These are phyloP conservation scores for Colletotrichum endophyticum DNA, from an alignment of 2,329 filamentous ascomycete genomes.

Conservation along the genomic window DNA sequence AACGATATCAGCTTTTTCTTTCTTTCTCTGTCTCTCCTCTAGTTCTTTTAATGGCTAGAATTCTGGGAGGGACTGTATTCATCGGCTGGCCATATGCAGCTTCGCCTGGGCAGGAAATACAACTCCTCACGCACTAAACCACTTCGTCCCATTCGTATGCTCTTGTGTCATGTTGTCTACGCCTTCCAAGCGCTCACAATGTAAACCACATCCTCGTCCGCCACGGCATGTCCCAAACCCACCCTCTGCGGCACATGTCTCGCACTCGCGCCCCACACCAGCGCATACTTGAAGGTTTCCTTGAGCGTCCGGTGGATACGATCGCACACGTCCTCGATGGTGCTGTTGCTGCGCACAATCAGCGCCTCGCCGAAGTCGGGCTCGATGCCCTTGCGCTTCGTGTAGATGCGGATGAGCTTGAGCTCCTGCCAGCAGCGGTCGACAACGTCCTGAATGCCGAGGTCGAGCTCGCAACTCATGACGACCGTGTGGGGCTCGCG, in stretches of 20 bases:
- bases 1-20: slow-evolving; percentile 22
- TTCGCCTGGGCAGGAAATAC: slow-evolving; percentile 11
- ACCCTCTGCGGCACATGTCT: slow-evolving; percentile 94
- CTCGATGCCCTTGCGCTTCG: slow-evolving; percentile 91
- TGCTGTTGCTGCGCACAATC: slow-evolving; percentile 87
- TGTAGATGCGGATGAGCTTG: slow-evolving; percentile 89
- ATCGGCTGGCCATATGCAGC: background rate
- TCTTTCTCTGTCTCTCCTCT: slow-evolving; percentile 8
- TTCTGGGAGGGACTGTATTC: slow-evolving; percentile 11
- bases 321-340: slow-evolving; percentile 97
- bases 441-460: slow-evolving; percentile 92
- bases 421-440: slow-evolving; percentile 96
- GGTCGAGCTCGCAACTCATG: slow-evolving; percentile 96
- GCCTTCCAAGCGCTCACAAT: slow-evolving; percentile 70
- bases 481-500: slow-evolving; percentile 93
- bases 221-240: slow-evolving; percentile 80
- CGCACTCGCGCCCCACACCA: slow-evolving; percentile 97
- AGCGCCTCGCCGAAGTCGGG: slow-evolving; percentile 90
- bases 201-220: slow-evolving; percentile 72
- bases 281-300: slow-evolving; percentile 98
- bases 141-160: background rate
- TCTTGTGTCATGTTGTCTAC: slow-evolving; percentile 30
- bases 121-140: slow-evolving; percentile 1
- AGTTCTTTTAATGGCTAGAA: background rate
- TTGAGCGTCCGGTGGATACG: slow-evolving; percentile 92